Percentiles rank a stretch among this genome's conserved stretches.
Evolutionary conservation across 1,139 yeast species (phyloP).

Genomic region (Yamadazyma kanchanaburiensis): DNA sequence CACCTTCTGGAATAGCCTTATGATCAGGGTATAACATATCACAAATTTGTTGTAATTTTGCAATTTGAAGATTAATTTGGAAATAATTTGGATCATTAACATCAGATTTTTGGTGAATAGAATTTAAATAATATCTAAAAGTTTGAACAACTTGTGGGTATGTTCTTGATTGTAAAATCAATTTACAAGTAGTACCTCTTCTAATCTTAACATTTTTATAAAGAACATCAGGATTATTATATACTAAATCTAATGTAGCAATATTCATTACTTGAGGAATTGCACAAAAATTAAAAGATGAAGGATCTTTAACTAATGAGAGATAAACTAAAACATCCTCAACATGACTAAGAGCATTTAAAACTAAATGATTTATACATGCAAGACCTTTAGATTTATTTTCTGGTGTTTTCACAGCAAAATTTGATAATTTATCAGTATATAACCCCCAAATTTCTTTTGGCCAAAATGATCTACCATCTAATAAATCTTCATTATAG

Average conservation of each 20-base stretch:
- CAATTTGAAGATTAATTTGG: constrained; percentile 79
- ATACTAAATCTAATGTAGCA: constrained; percentile 84
- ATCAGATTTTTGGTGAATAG: constrained; percentile 73
- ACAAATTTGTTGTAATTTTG: constrained; percentile 81
- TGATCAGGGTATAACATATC: constrained; percentile 64
- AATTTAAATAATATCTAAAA: constrained; percentile 70
- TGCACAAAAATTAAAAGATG: constrained; percentile 88
- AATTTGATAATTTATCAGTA: constrained; percentile 59
- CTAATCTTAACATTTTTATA: constrained; percentile 79
- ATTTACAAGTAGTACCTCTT: constrained; percentile 81
- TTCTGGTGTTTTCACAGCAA: constrained; percentile 36
- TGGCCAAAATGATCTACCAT: constrained; percentile 97
- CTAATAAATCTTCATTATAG: constrained; percentile 86
- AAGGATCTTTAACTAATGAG: constrained; percentile 73
- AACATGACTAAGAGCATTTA: constrained; percentile 76
- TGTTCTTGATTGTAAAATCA: constrained; percentile 72
- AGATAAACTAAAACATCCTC: constrained; percentile 76
- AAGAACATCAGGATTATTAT: constrained; percentile 75
- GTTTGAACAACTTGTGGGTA: constrained; percentile 72
- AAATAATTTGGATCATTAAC: constrained; percentile 87
- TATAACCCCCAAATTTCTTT: constrained; percentile 87
- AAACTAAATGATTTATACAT: constrained; percentile 80
- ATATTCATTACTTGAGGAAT: constrained; percentile 99
- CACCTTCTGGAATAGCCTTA: constrained; percentile 30
- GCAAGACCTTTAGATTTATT: constrained; percentile 51